Percentiles rank a stretch among this genome's conserved stretches.
Conservation (phyloP, 2,329 filamentous ascomycete species). For the Bertia moriformis region DNA sequence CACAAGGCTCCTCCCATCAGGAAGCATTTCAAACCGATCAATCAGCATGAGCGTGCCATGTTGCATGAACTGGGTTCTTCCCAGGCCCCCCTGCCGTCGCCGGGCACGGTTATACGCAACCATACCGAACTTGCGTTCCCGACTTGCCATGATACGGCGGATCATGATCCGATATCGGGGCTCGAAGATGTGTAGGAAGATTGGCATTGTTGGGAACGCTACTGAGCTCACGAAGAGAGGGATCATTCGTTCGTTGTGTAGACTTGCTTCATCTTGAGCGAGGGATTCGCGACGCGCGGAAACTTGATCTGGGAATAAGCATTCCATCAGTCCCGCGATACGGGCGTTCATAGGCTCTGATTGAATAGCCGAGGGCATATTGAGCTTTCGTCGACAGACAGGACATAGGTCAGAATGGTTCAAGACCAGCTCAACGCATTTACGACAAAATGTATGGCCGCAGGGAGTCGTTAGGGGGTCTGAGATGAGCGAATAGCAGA, state of each 20-base stretch:
- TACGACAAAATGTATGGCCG: constrained; percentile 78
- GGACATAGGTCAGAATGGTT: constrained; percentile 70
- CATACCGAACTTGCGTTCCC: constrained; percentile 71
- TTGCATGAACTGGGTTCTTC: constrained; percentile 38
- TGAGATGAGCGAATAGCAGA: constrained; percentile 70
- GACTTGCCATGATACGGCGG: constrained; percentile 54
- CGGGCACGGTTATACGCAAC: constrained; percentile 49
- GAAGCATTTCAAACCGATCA: constrained; percentile 55
- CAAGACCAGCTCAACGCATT: constrained; percentile 61
- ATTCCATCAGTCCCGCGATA: constrained; percentile 46
- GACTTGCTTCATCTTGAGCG: constrained; percentile 38
- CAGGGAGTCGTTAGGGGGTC: constrained; percentile 75
- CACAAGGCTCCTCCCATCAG: constrained; percentile 69
- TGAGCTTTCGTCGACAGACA: constrained; percentile 57
- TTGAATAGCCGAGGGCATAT: constrained; percentile 27
- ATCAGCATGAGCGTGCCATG: constrained; percentile 71
- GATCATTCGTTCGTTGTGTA: constrained; percentile 41
- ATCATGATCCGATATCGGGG: constrained; percentile 88
- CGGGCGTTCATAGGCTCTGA: constrained; percentile 38
- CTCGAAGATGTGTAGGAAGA: constrained; percentile 83
- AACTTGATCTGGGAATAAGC: constrained; percentile 57
- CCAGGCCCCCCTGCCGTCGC: constrained; percentile 13
- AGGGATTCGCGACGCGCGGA: constrained; percentile 38
- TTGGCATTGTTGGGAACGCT: constrained; percentile 69
- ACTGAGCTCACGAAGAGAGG: constrained; percentile 73